Base-by-base conservation (phyloP, 2,329 filamentous ascomycete genomes). In the Colletotrichum cuscutae region DNA sequence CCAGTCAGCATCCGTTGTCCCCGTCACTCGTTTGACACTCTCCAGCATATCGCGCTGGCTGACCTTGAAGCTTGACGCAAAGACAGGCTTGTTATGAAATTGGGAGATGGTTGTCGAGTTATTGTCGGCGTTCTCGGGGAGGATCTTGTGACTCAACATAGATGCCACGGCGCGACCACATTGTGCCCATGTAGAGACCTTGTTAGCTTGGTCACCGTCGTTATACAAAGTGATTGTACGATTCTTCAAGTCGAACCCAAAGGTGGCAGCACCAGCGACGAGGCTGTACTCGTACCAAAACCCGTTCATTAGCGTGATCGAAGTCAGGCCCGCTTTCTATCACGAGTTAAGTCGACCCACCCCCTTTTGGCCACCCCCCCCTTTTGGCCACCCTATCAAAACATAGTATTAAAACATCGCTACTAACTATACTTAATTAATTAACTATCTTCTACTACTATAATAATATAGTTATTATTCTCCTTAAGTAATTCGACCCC, bases 31-130 rank as follows among this genome's bases (percentile, higher is more conserved):
- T 76, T 91, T 84, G 8, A 91, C 80, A n/a, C 86, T 87, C 54
- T 87, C 86, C 65, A 94, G 84, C 82, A 94, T 93, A 12, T 94
- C 91, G 13, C 85, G 84, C 79, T 94, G 92, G 74, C 80, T 89
- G 74, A 91, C 75, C 9, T 82, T 79, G 81, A 92, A 93, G 72
- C 88, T 91, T 7, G 83, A 84, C 11, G 91, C 75, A 75, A 86
- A 89, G 1, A 92, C 76, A 0, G 76, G 74, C 64, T 85, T 84
- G 79, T 91, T 89, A 3, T 24, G 80, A 75, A 76, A 84, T 73
- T 59, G 82, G 3, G 52, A 54, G 5, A 64, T 28, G 9, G 52
- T 63, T 2, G 15, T 42, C 6, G 59, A 60, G 7, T 77, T 75
- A 11, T 71, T 42, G 0, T 72, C 72, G 24, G 54, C n/a, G 28